Base-by-base conservation (phyloP, 2,329 filamentous ascomycete species). In the Colletotrichum lentis region DNA sequence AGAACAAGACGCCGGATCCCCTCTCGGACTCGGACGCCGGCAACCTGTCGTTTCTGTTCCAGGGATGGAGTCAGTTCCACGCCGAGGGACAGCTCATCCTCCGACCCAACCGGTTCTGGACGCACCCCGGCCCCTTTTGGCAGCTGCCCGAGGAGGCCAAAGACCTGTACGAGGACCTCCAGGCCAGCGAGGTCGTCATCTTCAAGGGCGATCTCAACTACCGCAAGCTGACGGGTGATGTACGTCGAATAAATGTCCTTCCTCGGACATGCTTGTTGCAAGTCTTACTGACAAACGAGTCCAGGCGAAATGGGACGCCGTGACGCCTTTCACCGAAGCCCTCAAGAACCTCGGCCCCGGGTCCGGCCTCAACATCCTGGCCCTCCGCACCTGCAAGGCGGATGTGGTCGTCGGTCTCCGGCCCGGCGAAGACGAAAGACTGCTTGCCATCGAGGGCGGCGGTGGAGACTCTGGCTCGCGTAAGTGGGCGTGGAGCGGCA, bases 171-270 rank as follows among this genome's bases (percentile, higher is more conserved):
- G 85, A 92, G 7, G 95, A 98, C 75, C 80, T 99, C 64, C 90
- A 94, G 82, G 81, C 88, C 69, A 92, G 91, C 72, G 92, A 97
- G 77, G 83, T 99, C 20, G 93, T 97, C 14, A 89, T 99, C 64
- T 98, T 98, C 84, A 99, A 99, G 83, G 96, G 96, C 3, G 96
- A 99, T 77, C 78, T 99, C 73, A 99, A 99, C 81, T 99, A 98
- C 79, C 86, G 96, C 69, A 99, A 99, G 79, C 79, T 99, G 72
- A 94, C 91, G 37, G 91, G 88, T 56, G 96, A 99, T 83, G 93
- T 95, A 81, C 31, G 31, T 35, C 7, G 31, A 35, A 35, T 3
- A 82, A 90, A 83, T 22, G 44, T 20, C 27, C 12, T 5, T 1
- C 12, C 3, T 8, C 18, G 2, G 2, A 11, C 4, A 2, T 3